Percentiles rank a stretch among this genome's conserved stretches.
These are phyloP conservation scores for Schizopora paradoxa DNA, from an alignment of 1,284 basidiomycete genomes.

Conservation along the genomic window DNA sequence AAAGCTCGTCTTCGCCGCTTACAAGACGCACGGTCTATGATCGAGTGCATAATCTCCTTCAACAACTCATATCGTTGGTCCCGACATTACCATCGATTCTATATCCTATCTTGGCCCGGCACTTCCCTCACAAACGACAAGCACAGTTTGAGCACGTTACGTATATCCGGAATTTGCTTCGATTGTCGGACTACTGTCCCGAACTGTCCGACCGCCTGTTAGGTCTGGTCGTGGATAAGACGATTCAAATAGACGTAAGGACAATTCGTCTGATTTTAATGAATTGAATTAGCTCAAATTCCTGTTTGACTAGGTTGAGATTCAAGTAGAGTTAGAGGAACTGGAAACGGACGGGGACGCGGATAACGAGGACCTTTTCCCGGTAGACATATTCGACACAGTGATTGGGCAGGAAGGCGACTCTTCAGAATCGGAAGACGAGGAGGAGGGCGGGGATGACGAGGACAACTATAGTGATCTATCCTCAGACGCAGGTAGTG, in stretches of 20 bases:
- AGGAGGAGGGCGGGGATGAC: conserved; percentile 46
- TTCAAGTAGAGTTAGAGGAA: conserved; percentile 93
- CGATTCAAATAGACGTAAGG: conserved; percentile 91
- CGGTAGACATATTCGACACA: conserved; percentile 80
- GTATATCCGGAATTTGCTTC: conserved; percentile 88
- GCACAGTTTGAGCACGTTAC: conserved; percentile 77
- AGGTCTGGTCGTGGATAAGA: conserved; percentile 82
- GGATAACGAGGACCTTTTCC: conserved; percentile 61
- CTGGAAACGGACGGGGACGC: conserved; percentile 65
- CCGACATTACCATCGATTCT: conserved; percentile 86
- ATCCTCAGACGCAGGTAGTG: conserved; percentile 63
- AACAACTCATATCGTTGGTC: conserved; percentile 81
- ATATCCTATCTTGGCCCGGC: conserved; percentile 75
- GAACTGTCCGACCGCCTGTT: conserved; percentile 85
- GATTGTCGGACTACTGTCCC: conserved; percentile 84
- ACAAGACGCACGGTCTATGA: conserved; percentile 84
- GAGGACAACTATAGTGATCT: conserved; percentile 56
- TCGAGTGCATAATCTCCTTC: conserved; percentile 80
- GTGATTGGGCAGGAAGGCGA: conserved; percentile 68
- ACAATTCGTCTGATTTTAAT: neutral
- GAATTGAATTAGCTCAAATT: conserved; percentile 15
- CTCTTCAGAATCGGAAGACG: conserved; percentile 50
- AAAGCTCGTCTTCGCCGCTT: conserved; percentile 62
- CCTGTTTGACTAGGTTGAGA: conserved; percentile 71
- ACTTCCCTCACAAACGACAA: conserved; percentile 94